Evolutionary conservation across 2,329 filamentous ascomycete genomes (phyloP).

Genomic region (Cladosporium colombiae): DNA sequence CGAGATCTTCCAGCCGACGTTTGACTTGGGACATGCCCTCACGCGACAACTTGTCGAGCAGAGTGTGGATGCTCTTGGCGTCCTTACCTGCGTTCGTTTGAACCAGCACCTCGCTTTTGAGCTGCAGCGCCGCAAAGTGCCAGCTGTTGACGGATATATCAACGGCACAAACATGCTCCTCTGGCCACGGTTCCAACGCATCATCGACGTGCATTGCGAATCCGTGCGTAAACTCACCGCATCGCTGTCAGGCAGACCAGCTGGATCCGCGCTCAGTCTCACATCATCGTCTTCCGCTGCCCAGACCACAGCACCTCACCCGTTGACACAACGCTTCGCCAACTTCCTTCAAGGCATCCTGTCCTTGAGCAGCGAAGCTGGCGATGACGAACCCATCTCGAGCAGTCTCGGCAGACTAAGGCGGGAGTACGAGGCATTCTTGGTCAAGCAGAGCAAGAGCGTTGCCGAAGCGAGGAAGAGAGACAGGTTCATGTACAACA

Average conservation of each 20-base stretch:
- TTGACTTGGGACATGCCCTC: constrained; percentile 75
- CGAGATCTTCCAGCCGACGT: constrained; percentile 86
- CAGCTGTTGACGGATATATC: constrained; percentile 84
- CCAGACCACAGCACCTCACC: constrained; percentile 80
- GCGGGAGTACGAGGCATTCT: constrained; percentile 78
- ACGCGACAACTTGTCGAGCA: constrained; percentile 75
- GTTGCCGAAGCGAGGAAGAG: constrained; percentile 78
- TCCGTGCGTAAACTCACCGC: constrained; percentile 67
- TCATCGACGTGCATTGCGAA: constrained; percentile 92
- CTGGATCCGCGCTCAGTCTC: constrained; percentile 56
- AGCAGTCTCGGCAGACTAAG: constrained; percentile 76
- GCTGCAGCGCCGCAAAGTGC: constrained; percentile 85
- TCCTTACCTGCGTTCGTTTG: constrained; percentile 86
- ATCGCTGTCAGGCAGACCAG: constrained; percentile 49
- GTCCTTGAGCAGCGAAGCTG: constrained; percentile 80
- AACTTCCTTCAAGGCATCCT: constrained; percentile 87
- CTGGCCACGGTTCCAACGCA: constrained; percentile 91
- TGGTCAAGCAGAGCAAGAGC: constrained; percentile 73
- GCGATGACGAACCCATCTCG: constrained; percentile 89
- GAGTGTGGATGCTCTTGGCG: constrained; percentile 79
- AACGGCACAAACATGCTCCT: constrained; percentile 95
- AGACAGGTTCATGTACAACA: constrained; percentile 89
- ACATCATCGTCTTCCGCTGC: constrained; percentile 57
- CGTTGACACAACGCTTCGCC: constrained; percentile 91
- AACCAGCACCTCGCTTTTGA: constrained; percentile 96